Percentiles rank a stretch among this genome's conserved stretches.
These are phyloP conservation scores for Peltaster fructicola DNA, from an alignment of 2,329 filamentous ascomycete species.

Conservation along the genomic window DNA sequence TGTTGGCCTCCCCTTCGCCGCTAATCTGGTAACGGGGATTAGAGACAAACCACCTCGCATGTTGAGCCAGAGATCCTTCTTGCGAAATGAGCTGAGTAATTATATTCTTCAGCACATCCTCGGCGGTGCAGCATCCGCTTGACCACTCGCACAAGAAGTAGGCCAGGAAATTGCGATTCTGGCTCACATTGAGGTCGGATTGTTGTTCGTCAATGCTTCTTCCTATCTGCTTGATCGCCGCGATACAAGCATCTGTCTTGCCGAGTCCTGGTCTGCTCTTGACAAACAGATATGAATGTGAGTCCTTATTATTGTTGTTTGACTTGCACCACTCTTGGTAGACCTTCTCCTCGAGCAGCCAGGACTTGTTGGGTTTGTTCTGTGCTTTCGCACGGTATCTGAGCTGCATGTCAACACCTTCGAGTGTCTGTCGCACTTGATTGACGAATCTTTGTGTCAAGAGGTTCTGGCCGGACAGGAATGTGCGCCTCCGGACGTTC, in stretches of 20 bases:
- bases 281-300: too few species aligned
- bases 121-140: slow-evolving; percentile 1
- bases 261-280: too few species aligned
- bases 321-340: too few species aligned
- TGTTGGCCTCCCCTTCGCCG: neutral
- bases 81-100: slow-evolving; percentile 4
- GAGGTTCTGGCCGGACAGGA: slow-evolving; percentile 1
- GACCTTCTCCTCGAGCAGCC: too few species aligned
- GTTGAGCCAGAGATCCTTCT: slow-evolving; percentile 4
- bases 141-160: slow-evolving; percentile 4
- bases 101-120: slow-evolving; percentile 4
- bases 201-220: too few species aligned
- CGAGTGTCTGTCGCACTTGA: slow-evolving; percentile 2
- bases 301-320: too few species aligned
- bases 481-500: too few species aligned
- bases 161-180: slow-evolving; percentile 1
- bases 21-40: neutral
- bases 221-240: too few species aligned
- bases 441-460: slow-evolving; percentile 3
- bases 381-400: slow-evolving; percentile 1
- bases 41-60: slow-evolving; percentile 3
- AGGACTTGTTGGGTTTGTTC: too few species aligned
- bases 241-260: too few species aligned
- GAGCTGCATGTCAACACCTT: slow-evolving; percentile 2
- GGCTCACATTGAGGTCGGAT: too few species aligned